Conservation (phyloP, 2,329 filamentous ascomycete species). For the Aspergillus thermomutatus region DNA sequence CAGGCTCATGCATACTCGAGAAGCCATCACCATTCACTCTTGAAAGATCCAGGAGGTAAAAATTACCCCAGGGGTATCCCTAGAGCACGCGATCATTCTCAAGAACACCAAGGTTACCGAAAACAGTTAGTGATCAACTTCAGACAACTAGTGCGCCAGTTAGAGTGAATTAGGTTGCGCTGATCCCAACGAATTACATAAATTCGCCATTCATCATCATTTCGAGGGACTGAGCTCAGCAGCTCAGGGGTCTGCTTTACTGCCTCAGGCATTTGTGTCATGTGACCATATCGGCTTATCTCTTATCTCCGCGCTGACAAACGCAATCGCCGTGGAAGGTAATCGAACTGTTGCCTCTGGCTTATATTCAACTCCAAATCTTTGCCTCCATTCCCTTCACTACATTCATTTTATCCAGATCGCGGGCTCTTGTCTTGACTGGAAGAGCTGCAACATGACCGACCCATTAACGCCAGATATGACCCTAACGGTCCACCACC, state of each 20-base stretch:
- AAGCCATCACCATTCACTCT: neutral
- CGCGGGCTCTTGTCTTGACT: neutral
- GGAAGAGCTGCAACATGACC: neutral
- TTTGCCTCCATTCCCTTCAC: neutral
- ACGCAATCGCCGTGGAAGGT: slow-evolving; percentile 28
- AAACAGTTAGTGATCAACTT: neutral
- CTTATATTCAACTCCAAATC: slow-evolving; percentile 5
- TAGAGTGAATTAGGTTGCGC: neutral
- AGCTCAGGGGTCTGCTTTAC: neutral
- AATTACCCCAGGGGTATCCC: neutral
- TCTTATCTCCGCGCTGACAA: slow-evolving; percentile 33
- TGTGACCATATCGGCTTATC: slow-evolving; percentile 2
- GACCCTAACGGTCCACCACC: slow-evolving; percentile 52
- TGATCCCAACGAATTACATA: neutral
- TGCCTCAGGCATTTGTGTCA: neutral
- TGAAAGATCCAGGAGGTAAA: neutral
- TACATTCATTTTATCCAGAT: no score
- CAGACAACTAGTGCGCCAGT: neutral
- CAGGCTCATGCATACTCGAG: neutral
- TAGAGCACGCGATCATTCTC: neutral
- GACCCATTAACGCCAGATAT: slow-evolving; percentile 18
- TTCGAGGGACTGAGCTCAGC: neutral
- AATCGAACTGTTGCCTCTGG: slow-evolving; percentile 22
- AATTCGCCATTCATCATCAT: no score
- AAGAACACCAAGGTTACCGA: no score